Conservation (phyloP, 106 monocot genomes). For the Dioscorea zingiberensis region DNA sequence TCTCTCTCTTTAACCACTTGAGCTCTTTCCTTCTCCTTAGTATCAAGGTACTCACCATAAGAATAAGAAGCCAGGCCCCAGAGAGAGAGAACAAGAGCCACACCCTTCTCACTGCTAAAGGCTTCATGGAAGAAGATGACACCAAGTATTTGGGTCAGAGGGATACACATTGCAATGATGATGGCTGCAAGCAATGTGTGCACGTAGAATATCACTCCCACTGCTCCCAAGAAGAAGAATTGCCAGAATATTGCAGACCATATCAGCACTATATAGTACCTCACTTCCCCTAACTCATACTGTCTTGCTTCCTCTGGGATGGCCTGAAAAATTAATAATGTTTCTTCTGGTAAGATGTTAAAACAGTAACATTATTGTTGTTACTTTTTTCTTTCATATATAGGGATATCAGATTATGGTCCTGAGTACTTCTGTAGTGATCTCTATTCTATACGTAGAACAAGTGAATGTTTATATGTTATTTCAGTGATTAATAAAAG, state of each 20-base stretch:
- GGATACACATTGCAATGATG: background rate
- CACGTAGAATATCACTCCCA: constrained; percentile 7
- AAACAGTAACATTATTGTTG: too few relatives aligned
- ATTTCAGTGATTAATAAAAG: too few relatives aligned
- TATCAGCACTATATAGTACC: constrained; percentile 6
- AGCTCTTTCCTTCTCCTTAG: background rate
- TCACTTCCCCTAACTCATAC: background rate
- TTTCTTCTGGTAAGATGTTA: too few relatives aligned
- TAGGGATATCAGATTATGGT: too few relatives aligned
- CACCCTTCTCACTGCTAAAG: constrained; percentile 12
- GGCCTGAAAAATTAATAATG: background rate
- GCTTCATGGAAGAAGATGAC: constrained; percentile 8
- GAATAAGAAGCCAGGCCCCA: constrained; percentile 14
- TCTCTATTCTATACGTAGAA: too few relatives aligned
- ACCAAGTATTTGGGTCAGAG: background rate
- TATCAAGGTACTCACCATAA: background rate
- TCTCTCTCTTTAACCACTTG: background rate
- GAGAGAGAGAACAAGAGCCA: constrained; percentile 5
- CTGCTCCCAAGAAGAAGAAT: constrained; percentile 2
- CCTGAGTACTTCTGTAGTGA: too few relatives aligned
- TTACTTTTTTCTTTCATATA: too few relatives aligned
- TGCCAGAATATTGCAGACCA: constrained; percentile 2
- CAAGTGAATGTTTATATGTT: too few relatives aligned
- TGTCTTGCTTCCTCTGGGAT: constrained; percentile 9
- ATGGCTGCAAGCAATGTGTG: constrained; percentile 8